These are phyloP conservation scores for Dendrobium chrysotoxum DNA, from an alignment of 106 monocot species.

Conservation along the genomic window DNA sequence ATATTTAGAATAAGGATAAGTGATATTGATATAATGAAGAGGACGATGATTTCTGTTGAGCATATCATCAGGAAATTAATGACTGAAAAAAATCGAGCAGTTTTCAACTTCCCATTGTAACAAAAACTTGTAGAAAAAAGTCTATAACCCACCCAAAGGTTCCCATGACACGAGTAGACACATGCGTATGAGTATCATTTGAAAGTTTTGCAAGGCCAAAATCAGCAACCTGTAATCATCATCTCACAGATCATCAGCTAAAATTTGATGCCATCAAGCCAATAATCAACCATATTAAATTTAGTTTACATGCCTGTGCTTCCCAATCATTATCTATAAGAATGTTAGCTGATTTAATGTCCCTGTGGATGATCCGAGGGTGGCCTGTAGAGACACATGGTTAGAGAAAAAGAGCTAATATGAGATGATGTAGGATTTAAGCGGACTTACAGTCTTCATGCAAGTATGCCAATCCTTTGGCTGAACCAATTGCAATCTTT, in stretches of 20 bases:
- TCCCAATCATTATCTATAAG: slow-evolving; percentile 78
- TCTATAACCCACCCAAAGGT: slow-evolving; percentile 66
- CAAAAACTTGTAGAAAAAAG: background rate
- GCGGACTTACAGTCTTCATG: slow-evolving; percentile 76
- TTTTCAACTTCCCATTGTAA: background rate
- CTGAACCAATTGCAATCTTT: slow-evolving; percentile 73
- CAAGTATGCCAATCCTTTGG: slow-evolving; percentile 78
- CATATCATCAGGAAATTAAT: background rate
- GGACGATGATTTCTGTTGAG: background rate
- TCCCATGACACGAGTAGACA: slow-evolving; percentile 93
- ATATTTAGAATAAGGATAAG: background rate
- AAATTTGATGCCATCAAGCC: background rate
- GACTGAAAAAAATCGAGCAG: background rate
- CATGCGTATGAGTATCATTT: slow-evolving; percentile 62
- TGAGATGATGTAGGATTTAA: slow-evolving; percentile 8
- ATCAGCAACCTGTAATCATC: slow-evolving; percentile 69
- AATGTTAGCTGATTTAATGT: slow-evolving; percentile 91
- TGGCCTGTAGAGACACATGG: slow-evolving; percentile 42
- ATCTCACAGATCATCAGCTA: background rate
- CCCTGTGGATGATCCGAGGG: slow-evolving; percentile 85
- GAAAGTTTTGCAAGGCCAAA: slow-evolving; percentile 87
- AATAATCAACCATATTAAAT: background rate
- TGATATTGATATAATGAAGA: background rate
- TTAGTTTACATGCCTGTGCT: slow-evolving; percentile 53
- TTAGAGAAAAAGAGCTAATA: slow-evolving; percentile 3